Base-by-base conservation (phyloP, 2,329 filamentous ascomycete species). In the Diaporthe destruens region DNA sequence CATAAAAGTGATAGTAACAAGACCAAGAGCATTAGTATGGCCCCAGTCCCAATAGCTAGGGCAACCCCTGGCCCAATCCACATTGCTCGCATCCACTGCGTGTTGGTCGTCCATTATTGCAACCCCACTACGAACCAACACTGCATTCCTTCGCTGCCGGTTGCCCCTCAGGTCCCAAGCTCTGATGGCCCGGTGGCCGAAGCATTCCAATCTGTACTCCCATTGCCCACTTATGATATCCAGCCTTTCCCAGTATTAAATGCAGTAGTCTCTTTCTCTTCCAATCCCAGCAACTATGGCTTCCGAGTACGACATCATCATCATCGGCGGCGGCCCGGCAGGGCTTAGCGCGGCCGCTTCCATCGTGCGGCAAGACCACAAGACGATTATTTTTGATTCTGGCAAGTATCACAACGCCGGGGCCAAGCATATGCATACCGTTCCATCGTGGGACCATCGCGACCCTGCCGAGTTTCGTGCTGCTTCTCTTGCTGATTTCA, bases 321-420 rank as follows among this genome's bases (percentile, higher is more conserved):
- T 89, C 72, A 82, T 89, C 49, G 87, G 87, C 53, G 86, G 85
- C 61, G 87, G 87, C 3, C 87, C 87, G 2, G 83, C 85, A 0
- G 87, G 87, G 23, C 82, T 89, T 4, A 83, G 84, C 53, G 81
- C 83, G 12, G 82, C 87, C 23, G 81, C 82, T 32, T 79, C 81
- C 39, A 82, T 89, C 25, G 85, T 85, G 2, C 85, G 87, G 23
- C 86, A 88, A 54, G 81, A 83, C n/a, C 82, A 85, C 73, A 84
- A 79, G 2, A 82, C 85, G 0, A 77, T 87, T 7, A 78, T 89
- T 44, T 83, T 89, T 70, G 87, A 88, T 78, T 86, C 83, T 7
- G 81, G 82, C 16, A 77, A 82, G 0, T 89, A 88, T 75, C 85
- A 87, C 74, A 89, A 89, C 77, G 82, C 77, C 1, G 78, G 79